Conservation (phyloP, 108 stramenopile genomes). For the Cyclotella choctawhatcheeana region DNA sequence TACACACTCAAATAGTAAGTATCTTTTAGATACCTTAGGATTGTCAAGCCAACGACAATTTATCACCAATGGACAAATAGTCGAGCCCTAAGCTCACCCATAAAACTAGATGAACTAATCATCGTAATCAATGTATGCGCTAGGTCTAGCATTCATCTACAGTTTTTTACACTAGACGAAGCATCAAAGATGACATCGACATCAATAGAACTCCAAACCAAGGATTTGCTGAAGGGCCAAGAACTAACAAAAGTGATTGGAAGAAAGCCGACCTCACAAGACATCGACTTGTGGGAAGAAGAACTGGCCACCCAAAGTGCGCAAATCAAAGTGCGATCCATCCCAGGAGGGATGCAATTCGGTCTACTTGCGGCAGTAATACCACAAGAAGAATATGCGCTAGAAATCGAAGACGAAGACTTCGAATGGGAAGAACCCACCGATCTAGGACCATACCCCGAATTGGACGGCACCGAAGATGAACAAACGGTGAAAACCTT, state of each 20-base stretch:
- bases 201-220: not conserved
- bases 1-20: too few species aligned
- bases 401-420: conserved; percentile 2
- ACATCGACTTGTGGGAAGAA: conserved; percentile 10
- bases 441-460: conserved; percentile 12
- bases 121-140: not conserved
- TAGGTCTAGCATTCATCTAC: conserved; percentile 14
- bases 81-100: not conserved
- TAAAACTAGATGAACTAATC: conserved; percentile 14
- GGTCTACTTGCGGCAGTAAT: not conserved
- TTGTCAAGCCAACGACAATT: not conserved
- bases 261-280: conserved; percentile 2
- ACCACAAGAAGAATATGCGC: not conserved
- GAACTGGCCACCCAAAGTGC: not conserved
- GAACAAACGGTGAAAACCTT: not conserved
- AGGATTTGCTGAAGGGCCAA: not conserved
- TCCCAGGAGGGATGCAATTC: not conserved
- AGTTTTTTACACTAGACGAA: not conserved
- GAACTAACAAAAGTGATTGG: conserved; percentile 4
- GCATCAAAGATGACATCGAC: not conserved
- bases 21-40: not conserved
- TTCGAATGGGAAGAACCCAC: not conserved
- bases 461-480: not conserved
- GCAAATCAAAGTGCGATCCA: not conserved
- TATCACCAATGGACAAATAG: not conserved